These are phyloP conservation scores for Suillus alpinus DNA, from an alignment of 768 basidiomycete species.

Conservation along the genomic window DNA sequence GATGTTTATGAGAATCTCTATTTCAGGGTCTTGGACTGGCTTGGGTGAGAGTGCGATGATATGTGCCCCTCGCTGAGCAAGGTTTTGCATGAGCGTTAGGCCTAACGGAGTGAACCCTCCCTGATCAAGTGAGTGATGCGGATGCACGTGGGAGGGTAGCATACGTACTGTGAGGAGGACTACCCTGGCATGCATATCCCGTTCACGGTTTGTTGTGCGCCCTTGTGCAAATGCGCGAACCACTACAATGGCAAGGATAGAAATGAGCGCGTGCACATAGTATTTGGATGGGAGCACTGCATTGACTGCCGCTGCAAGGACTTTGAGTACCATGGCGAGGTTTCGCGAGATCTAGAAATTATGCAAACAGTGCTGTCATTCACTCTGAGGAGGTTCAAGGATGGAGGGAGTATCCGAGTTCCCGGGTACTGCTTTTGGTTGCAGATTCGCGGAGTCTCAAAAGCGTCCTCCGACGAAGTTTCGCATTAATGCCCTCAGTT, in stretches of 20 bases:
- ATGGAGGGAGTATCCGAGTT: background rate
- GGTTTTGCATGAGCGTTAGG: slow-evolving; percentile 57
- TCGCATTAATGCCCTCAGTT: no score
- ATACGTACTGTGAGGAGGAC: slow-evolving; percentile 66
- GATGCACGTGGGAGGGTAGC: background rate
- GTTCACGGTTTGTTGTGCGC: slow-evolving; percentile 64
- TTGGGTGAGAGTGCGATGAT: slow-evolving; percentile 70
- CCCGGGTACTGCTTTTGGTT: no score
- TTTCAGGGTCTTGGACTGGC: slow-evolving; percentile 45
- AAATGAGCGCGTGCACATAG: slow-evolving; percentile 49
- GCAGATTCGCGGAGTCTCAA: no score
- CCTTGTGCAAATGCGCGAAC: slow-evolving; percentile 66
- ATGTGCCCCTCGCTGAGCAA: slow-evolving; percentile 77
- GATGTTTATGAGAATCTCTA: slow-evolving; percentile 61
- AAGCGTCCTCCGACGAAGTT: no score
- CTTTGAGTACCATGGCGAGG: slow-evolving; percentile 51
- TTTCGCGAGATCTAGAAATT: background rate
- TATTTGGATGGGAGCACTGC: slow-evolving; percentile 56
- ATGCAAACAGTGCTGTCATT: background rate
- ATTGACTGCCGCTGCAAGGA: slow-evolving; percentile 37
- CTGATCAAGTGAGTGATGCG: slow-evolving; percentile 32
- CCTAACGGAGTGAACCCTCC: slow-evolving; percentile 77
- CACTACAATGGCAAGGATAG: slow-evolving; percentile 42
- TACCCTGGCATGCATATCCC: slow-evolving; percentile 70
- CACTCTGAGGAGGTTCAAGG: background rate